Evolutionary conservation across 441 rosid genomes (phyloP).

Genomic region (Corymbia calophylla): DNA sequence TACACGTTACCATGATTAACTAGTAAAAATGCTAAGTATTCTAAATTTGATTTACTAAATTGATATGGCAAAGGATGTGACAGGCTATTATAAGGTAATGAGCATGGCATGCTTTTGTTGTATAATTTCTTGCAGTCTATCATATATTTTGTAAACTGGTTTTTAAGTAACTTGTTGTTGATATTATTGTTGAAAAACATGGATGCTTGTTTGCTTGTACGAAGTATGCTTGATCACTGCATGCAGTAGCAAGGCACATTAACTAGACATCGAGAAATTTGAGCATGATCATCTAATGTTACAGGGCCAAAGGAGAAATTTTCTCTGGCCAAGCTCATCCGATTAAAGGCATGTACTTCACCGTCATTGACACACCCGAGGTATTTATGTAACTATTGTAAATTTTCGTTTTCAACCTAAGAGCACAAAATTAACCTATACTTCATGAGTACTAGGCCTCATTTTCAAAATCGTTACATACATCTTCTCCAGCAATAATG

Average conservation of each 20-base stretch:
- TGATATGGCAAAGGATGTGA: background rate
- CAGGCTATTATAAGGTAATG: background rate
- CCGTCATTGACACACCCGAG: slow-evolving; percentile 30
- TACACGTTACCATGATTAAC: background rate
- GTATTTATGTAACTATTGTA: slow-evolving; percentile 2
- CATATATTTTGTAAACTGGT: background rate
- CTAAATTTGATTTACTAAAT: background rate
- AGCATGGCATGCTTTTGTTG: background rate
- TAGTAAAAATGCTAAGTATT: background rate
- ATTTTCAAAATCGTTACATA: background rate
- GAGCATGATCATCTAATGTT: slow-evolving; percentile 29
- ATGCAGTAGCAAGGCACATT: slow-evolving; percentile 26
- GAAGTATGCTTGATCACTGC: background rate
- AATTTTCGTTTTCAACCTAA: background rate
- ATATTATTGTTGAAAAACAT: background rate
- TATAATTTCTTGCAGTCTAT: background rate
- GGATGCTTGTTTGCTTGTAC: background rate
- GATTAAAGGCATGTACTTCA: slow-evolving; percentile 31
- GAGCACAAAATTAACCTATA: background rate
- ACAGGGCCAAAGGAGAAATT: slow-evolving; percentile 36
- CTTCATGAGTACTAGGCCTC: background rate
- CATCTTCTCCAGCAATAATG: background rate
- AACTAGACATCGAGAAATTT: slow-evolving; percentile 18
- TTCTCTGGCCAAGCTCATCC: slow-evolving; percentile 40
- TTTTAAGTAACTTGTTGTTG: background rate